Evolutionary conservation across 179 eudicot species (phyloP), one percentile per base, ranked within the genome.

Genomic region (Carnegiea gigantea): DNA sequence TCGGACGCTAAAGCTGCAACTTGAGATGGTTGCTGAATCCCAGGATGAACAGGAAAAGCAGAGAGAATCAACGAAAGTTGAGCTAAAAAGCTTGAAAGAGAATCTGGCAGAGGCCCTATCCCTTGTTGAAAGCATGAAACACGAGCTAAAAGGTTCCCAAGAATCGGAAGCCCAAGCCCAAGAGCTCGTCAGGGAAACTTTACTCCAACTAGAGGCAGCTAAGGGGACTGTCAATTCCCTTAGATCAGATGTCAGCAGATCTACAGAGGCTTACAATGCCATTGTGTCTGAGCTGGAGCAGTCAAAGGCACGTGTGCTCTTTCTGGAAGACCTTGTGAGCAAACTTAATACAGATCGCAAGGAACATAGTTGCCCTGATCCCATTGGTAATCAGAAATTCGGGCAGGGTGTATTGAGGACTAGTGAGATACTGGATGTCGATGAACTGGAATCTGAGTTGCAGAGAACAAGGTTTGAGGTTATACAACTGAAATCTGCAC

Each of bases 101-200:
- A 90, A 90, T 46, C 88, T 95, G 51, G 84, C 85, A 7, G 94
- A 93, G 83, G 89, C 90, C 23, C 85, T 84, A 12, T 82, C 82
- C 51, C 81, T 88, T 30, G 82, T 87, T 60, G 93, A 94, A 57
- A 90, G 83, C 78, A 89, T 92, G 97, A 94, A 88, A 83, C 83
- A 49, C 43, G 90, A 94, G 85, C 84, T 96, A 40, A 76, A 75
- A 0, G 86, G 80, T 49, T 83, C 90, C 78, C 88, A 86, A 85
- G 86, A 85, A 82, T 92, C 96, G 5, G 98, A 96, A 88, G 88
- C 90, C 71, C 88, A 84, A 68, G 95, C 97, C 26, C 90, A 86
- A 65, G 84, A 79, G 26, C 83, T 88, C 14, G 90, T 88, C 21
- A 75, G 77, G 18, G 91, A 92, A 84, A 92, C 97, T 64, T 83